A percentile compares a stretch with the other conserved stretches of the same genome.
Conservation (phyloP, 495 filamentous ascomycete species). For the Penicillium steckii region DNA sequence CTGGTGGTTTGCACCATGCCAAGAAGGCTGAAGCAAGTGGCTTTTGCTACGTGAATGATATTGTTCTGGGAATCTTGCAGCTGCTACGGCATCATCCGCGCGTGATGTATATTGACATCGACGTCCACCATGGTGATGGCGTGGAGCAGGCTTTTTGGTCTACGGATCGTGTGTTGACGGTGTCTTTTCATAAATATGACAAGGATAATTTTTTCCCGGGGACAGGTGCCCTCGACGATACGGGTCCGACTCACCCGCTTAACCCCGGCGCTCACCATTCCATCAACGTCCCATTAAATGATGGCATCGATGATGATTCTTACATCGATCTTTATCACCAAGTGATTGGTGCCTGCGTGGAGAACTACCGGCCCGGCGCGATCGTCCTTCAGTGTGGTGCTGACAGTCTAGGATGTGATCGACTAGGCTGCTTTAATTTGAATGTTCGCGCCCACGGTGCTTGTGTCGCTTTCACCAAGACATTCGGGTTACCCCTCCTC, state of each 20-base stretch:
- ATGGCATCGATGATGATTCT: constrained; percentile 89
- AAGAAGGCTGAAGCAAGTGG: constrained; percentile 92
- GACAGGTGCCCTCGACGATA: constrained; percentile 58
- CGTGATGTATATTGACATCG: constrained; percentile 97
- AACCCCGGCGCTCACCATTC: constrained; percentile 64
- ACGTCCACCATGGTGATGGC: constrained; percentile 96
- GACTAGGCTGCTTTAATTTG: constrained; percentile 93
- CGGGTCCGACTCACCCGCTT: constrained; percentile 56
- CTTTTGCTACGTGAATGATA: constrained; percentile 99
- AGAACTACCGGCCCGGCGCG: constrained; percentile 74
- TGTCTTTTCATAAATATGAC: constrained; percentile 96
- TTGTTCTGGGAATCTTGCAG: constrained; percentile 91
- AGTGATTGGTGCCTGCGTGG: constrained; percentile 72
- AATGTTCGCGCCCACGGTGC: constrained; percentile 91
- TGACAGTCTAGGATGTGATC: constrained; percentile 90
- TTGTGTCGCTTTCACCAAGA: constrained; percentile 86
- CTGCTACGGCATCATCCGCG: constrained; percentile 83
- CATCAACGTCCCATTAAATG: constrained; percentile 66
- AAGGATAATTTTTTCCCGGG: constrained; percentile 75
- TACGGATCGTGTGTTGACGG: constrained; percentile 91
- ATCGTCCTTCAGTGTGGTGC: constrained; percentile 97
- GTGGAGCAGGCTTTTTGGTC: constrained; percentile 98
- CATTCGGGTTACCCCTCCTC: constrained; percentile 71
- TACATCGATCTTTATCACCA: constrained; percentile 82
- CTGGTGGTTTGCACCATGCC: constrained; percentile 96